Base-by-base conservation (phyloP, 495 filamentous ascomycete species). In the Podospora anserina region DNA sequence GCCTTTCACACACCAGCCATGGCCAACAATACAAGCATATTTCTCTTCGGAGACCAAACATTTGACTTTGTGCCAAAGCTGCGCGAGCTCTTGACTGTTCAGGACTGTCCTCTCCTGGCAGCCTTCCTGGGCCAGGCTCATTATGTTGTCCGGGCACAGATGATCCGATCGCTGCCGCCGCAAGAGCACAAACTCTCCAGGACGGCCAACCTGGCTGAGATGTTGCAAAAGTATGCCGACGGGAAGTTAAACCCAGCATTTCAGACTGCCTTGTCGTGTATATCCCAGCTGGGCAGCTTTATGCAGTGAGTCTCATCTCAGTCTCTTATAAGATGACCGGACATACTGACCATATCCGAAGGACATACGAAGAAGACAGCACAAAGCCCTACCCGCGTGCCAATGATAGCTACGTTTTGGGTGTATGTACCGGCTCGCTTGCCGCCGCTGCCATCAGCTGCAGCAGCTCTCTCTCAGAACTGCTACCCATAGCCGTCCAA, bases 381-480 rank as follows among this genome's bases (percentile, higher is more conserved):
- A 34, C 3, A 16, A n/a, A 23, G 69, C 77, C 77, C 70, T 71
- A 75, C 11, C 72, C 75, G n/a, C 60, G 59, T 23, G 66, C 73
- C 15, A 66, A 66, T 30, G 71, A 84, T 62, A 85, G 82, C 16
- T 81, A 78, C 68, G 71, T 86, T 26, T 76, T 88, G 20, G 88
- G 87, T 23, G 82, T 90, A n/a, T 92, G 90, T 78, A 91, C 88
- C 19, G 88, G 88, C 60, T 79, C 90, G 39, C 80, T 92, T 68
- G 86, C 90, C 9, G 88, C 88, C 27, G 80, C 88, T n/a, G 90
- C 87, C 7, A 83, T 92, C 15, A 86, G 86, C 64, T 88, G 81
- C 59, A 84, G 88, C 4, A 82, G 78, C 15, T 88, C 86, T 7
- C 76, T 91, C n/a, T 82, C 85, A 23, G 83, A 89, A 27, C 79